Conservation (phyloP, 2,329 filamentous ascomycete genomes). For the Rutstroemia sp. region DNA sequence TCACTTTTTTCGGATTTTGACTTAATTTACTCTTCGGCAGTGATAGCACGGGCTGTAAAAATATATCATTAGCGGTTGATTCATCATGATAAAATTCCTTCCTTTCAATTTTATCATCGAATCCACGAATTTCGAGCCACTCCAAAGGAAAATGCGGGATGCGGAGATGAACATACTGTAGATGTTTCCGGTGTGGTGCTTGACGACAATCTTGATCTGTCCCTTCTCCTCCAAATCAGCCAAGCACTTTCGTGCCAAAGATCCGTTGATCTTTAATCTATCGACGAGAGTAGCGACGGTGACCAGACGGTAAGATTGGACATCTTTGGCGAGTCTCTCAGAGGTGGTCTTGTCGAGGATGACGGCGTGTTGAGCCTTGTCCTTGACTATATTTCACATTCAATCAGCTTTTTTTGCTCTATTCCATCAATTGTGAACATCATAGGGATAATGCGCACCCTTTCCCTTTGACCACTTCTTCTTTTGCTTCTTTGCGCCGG, state of each 20-base stretch:
- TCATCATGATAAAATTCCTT: not conserved
- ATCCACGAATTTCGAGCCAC: too few relatives aligned
- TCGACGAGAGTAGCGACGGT: slow-evolving; percentile 98
- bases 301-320: slow-evolving; percentile 99
- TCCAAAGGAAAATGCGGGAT: not conserved
- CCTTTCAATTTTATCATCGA: not conserved
- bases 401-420: slow-evolving; percentile 1
- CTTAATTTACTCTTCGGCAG: slow-evolving; percentile 37
- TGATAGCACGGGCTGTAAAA: slow-evolving; percentile 51
- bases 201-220: slow-evolving; percentile 94
- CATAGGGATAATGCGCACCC: slow-evolving; percentile 34
- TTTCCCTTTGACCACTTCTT: slow-evolving; percentile 60
- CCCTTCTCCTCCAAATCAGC: slow-evolving; percentile 96
- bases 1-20: slow-evolving; percentile 6
- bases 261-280: slow-evolving; percentile 99
- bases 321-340: slow-evolving; percentile 99
- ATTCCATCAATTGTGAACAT: not conserved
- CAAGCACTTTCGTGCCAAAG: slow-evolving; percentile 82
- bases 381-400: slow-evolving; percentile 70
- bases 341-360: slow-evolving; percentile 96
- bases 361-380: slow-evolving; percentile 99
- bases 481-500: slow-evolving; percentile 73
- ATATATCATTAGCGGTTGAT: not conserved
- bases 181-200: slow-evolving; percentile 96
- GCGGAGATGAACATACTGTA: slow-evolving; percentile 60